phyloP scores from a whole-genome alignment of 2,329 filamentous ascomycete genomes.

The Pyrenophora teres region DNA sequence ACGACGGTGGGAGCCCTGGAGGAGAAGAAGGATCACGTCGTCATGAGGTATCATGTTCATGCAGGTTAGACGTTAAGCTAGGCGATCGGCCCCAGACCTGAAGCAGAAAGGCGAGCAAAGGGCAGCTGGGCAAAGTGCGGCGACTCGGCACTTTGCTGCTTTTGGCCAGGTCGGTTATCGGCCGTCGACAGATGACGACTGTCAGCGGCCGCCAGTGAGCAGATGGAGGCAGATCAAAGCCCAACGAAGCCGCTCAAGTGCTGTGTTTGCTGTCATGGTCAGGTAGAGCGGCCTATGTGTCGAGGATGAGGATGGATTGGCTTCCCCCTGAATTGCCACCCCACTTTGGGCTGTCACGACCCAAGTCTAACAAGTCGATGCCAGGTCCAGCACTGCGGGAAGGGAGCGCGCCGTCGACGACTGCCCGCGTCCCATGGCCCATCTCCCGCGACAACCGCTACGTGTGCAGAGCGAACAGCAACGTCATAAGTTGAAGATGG shows the following conservation, averaged over 20 bases:
- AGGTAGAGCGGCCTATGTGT: neutral
- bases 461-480: constrained; percentile 9
- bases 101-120: neutral
- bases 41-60: constrained; percentile 3
- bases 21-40: neutral
- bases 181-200: neutral
- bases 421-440: constrained; percentile 25
- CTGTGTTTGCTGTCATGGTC: neutral
- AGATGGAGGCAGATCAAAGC: neutral
- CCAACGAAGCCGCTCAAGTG: neutral
- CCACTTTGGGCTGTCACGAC: constrained; percentile 28
- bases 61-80: constrained; percentile 13
- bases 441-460: constrained; percentile 23
- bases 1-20: too few species aligned
- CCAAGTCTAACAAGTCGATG: constrained; percentile 10
- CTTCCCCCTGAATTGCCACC: constrained; percentile 24
- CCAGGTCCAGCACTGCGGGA: constrained; percentile 37
- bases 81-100: constrained; percentile 2
- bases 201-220: neutral
- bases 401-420: constrained; percentile 35
- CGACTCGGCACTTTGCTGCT: constrained; percentile 10
- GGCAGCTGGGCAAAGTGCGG: neutral
- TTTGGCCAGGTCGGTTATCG: constrained; percentile 5
- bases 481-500: constrained; percentile 12
- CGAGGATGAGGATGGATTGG: neutral